Evolutionary conservation across 2,329 filamentous ascomycete genomes (phyloP).

Genomic region (Neonectria ditissima): DNA sequence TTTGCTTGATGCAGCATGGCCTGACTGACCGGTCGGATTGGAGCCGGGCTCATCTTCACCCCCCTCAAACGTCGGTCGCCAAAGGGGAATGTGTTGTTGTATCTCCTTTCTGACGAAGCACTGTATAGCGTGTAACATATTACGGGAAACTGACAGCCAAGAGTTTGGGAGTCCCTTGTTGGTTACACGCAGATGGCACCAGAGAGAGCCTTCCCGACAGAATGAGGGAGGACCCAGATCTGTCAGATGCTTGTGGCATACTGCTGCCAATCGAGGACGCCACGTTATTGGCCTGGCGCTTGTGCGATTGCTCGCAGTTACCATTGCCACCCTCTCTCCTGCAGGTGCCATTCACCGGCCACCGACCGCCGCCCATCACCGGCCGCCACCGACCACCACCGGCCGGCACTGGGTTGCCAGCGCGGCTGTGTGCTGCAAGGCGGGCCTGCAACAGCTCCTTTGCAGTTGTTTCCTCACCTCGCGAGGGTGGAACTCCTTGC

Average conservation of each 20-base stretch:
- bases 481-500: not conserved
- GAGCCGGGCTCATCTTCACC: not conserved
- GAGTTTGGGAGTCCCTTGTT: not conserved
- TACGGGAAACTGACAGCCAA: slow-evolving; percentile 4
- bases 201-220: slow-evolving; percentile 10
- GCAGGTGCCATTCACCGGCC: slow-evolving; percentile 20
- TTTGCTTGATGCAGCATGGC: slow-evolving; percentile 11
- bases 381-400: not conserved
- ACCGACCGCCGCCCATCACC: not conserved
- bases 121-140: not conserved
- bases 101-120: not conserved
- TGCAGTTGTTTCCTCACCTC: slow-evolving; percentile 15
- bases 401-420: slow-evolving; percentile 16
- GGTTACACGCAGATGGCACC: slow-evolving; percentile 14
- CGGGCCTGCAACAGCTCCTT: slow-evolving; percentile 12
- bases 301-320: slow-evolving; percentile 28
- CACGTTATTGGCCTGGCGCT: slow-evolving; percentile 26
- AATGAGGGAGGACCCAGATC: slow-evolving; percentile 12
- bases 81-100: not conserved
- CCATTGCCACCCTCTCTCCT: slow-evolving; percentile 27
- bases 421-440: not conserved
- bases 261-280: slow-evolving; percentile 11
- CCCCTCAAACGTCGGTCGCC: not conserved
- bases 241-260: slow-evolving; percentile 29
- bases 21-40: slow-evolving; percentile 3